phyloP scores from a whole-genome alignment of 306 rosid species.

The Ormosia semicastrata region DNA sequence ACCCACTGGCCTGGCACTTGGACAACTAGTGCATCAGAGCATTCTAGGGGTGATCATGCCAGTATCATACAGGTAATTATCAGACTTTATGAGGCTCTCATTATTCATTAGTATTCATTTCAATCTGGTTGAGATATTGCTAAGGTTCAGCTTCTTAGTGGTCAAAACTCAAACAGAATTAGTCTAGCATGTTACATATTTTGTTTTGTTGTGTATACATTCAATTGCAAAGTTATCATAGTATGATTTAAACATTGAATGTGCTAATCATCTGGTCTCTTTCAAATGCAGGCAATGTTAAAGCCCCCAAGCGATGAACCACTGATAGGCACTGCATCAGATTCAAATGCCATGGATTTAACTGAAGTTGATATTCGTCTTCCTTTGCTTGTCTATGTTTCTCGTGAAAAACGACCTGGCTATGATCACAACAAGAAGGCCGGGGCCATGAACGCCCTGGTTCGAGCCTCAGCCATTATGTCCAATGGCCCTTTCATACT shows the following conservation, averaged over 20 bases:
- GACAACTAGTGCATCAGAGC: slow-evolving; percentile 50
- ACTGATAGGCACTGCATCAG: slow-evolving; percentile 44
- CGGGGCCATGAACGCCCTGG: slow-evolving; percentile 84
- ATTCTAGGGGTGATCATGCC: slow-evolving; percentile 79
- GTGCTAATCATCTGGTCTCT: slow-evolving; percentile 2
- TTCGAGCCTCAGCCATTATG: slow-evolving; percentile 79
- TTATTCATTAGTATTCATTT: background rate
- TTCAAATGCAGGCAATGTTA: slow-evolving; percentile 58
- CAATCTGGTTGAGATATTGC: background rate
- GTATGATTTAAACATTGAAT: background rate
- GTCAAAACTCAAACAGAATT: background rate
- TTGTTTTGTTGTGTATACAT: background rate
- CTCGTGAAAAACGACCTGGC: slow-evolving; percentile 84
- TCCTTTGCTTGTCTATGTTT: slow-evolving; percentile 78
- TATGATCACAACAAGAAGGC: slow-evolving; percentile 91
- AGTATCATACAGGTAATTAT: slow-evolving; percentile 70
- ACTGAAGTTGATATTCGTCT: slow-evolving; percentile 75
- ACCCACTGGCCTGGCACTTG: slow-evolving; percentile 87
- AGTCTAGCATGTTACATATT: background rate
- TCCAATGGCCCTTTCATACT: slow-evolving; percentile 83
- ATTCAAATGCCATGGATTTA: slow-evolving; percentile 45
- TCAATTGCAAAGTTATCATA: background rate
- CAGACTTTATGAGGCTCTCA: background rate
- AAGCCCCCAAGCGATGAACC: slow-evolving; percentile 76
- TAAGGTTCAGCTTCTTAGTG: background rate